Percentiles rank a stretch among this genome's conserved stretches.
Conservation (phyloP, 257 asterid species). For the Cordia subcordata region DNA sequence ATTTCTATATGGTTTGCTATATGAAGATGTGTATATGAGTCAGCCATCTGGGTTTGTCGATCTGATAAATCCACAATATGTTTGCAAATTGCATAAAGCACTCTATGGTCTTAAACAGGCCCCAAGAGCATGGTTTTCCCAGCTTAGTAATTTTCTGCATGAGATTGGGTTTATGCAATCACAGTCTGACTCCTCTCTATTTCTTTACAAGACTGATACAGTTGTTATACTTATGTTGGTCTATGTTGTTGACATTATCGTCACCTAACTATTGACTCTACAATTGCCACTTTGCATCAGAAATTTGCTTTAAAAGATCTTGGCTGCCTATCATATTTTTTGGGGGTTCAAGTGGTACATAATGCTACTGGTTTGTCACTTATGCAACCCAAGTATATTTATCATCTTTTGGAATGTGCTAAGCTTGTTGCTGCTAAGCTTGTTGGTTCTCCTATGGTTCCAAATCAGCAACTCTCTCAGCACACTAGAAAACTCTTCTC, state of each 20-base stretch:
- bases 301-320: neutral
- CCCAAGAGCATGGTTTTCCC: neutral
- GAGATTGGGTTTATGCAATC: no score
- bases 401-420: neutral
- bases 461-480: neutral
- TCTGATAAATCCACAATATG: neutral
- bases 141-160: no score
- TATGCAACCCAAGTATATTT: neutral
- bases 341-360: neutral
- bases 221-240: neutral
- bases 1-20: neutral
- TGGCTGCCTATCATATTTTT: neutral
- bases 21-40: neutral
- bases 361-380: neutral
- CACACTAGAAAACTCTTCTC: neutral
- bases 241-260: slow-evolving; percentile 2
- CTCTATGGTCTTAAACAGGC: slow-evolving; percentile 9
- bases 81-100: neutral
- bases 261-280: neutral
- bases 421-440: neutral
- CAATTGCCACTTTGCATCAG: neutral
- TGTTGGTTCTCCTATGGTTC: neutral
- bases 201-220: neutral
- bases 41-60: neutral
- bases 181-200: neutral